Evolutionary conservation across 2,329 filamentous ascomycete genomes (phyloP).

Genomic region (Alternaria conjuncta): DNA sequence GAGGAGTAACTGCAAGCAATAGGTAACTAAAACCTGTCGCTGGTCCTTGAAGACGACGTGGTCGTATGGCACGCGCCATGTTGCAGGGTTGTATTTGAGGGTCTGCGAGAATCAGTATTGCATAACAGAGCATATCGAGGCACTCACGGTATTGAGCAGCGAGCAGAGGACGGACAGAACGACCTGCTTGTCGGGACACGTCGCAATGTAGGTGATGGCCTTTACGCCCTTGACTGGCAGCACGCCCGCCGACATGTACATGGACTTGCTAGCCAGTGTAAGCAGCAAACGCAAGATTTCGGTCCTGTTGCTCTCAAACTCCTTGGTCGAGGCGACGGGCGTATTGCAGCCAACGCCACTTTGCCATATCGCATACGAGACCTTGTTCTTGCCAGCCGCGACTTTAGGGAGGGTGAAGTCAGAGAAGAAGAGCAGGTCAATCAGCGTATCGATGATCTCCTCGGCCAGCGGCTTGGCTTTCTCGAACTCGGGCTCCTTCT

Average conservation of each 20-base stretch:
- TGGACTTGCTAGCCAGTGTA: slow-evolving; percentile 85
- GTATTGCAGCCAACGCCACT: slow-evolving; percentile 96
- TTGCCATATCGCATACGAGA: slow-evolving; percentile 96
- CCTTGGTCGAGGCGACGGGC: slow-evolving; percentile 84
- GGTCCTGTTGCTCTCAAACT: slow-evolving; percentile 90
- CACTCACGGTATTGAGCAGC: slow-evolving; percentile 83
- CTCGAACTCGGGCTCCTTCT: slow-evolving; percentile 70
- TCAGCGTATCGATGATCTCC: slow-evolving; percentile 86
- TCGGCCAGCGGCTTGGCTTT: slow-evolving; percentile 87
- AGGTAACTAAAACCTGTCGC: slow-evolving; percentile 88
- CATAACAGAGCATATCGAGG: background rate
- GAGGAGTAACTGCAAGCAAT: slow-evolving; percentile 89
- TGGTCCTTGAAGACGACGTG: slow-evolving; percentile 90
- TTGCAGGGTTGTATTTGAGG: slow-evolving; percentile 93
- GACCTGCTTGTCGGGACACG: slow-evolving; percentile 86
- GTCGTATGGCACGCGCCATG: slow-evolving; percentile 93
- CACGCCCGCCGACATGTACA: slow-evolving; percentile 85
- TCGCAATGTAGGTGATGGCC: slow-evolving; percentile 86
- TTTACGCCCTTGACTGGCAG: slow-evolving; percentile 84
- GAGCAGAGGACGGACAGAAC: slow-evolving; percentile 92
- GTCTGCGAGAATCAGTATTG: slow-evolving; percentile 63
- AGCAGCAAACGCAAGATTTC: slow-evolving; percentile 88
- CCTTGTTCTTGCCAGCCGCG: slow-evolving; percentile 74
- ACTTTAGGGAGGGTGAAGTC: slow-evolving; percentile 84
- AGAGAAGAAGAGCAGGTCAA: slow-evolving; percentile 90